Evolutionary conservation across 2,329 filamentous ascomycete species (phyloP).

Genomic region (Fusarium cicatricum): DNA sequence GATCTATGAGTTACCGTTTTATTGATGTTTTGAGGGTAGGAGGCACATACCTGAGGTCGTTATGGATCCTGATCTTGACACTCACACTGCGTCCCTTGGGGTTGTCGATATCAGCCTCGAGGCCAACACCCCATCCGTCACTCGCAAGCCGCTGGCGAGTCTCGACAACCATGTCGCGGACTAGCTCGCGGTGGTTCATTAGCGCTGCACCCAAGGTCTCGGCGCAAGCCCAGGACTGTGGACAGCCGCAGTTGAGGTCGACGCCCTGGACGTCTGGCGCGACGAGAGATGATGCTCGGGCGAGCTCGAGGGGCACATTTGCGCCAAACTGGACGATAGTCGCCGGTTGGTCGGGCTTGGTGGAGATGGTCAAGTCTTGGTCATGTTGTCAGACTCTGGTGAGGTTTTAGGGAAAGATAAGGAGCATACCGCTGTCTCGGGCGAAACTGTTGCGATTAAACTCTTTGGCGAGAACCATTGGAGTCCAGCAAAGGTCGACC

Average conservation of each 20-base stretch:
- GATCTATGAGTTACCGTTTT: background rate
- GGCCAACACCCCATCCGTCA: conserved; percentile 62
- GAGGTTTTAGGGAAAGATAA: rapidly evolving
- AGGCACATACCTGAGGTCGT: conserved; percentile 61
- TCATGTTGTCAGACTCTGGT: background rate
- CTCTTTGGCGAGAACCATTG: conserved; percentile 76
- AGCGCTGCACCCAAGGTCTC: conserved; percentile 74
- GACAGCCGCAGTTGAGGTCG: conserved; percentile 77
- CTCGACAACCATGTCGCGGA: conserved; percentile 70
- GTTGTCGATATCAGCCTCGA: conserved; percentile 53
- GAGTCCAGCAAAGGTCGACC: conserved; percentile 74
- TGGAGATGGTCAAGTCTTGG: conserved; percentile 68
- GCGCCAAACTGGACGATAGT: conserved; percentile 75
- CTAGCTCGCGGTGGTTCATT: conserved; percentile 70
- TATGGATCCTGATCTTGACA: conserved; percentile 75
- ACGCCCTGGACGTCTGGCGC: conserved; percentile 70
- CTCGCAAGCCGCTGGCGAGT: conserved; percentile 60
- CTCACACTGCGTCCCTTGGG: conserved; percentile 66
- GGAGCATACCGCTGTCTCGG: conserved; percentile 63
- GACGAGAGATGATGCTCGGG: conserved; percentile 68
- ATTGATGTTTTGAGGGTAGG: background rate
- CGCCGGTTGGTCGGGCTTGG: conserved; percentile 59
- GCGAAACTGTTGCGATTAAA: conserved; percentile 70
- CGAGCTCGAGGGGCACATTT: conserved; percentile 67
- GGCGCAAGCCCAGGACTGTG: conserved; percentile 76